Evolutionary conservation across 352 stramenopile genomes (phyloP), one percentile per base, ranked within the genome.

Genomic region (Elongisporangium prolatum): DNA sequence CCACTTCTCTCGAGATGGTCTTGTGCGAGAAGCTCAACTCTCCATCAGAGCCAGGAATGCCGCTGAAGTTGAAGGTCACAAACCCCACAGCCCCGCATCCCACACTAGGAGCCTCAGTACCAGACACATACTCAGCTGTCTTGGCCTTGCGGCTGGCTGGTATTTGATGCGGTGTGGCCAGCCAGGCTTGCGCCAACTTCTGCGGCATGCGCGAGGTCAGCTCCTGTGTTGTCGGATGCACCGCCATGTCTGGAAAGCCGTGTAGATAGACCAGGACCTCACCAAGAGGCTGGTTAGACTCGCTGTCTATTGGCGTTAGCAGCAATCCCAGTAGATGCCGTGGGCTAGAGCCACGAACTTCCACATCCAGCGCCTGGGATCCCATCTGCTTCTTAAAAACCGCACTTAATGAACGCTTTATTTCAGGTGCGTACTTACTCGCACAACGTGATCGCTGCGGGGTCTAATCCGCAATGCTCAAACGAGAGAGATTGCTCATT

Each of bases 261-360:
- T 92, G 80, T 14, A 92, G 59, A 67, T 90, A 92, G 40, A 90
- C 67, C 58, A 88, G 64, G 25, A 81, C 71, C 4, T 79, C 71
- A 34, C 76, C 69, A 50, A 72, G 24, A 34, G 24, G 24, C 24
- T 8, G 24, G 24, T 7, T 34, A 7, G 24, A 7, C 4, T 34
- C 24, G 7, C 3, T 34, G 24, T 34, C 24, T 34, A 34, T 3
- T 34, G 24, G 24, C 24, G 24, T 34, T 7, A 34, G 24, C 24
- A 7, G 7, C 24, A 34, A 7, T 7, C 24, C 24, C 3, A 34
- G 24, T 7, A 34, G 24, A 34, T 7, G 24, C 24, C 24, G 24
- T 34, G 24, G 24, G 24, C 24, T 34, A 7, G 24, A 34, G 24
- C 24, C 24, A 34, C 24, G 24, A 7, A 34, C 24, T 3, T 34